Evolutionary conservation across 2,329 filamentous ascomycete genomes (phyloP).

Genomic region (Zasmidium citrigriseum): DNA sequence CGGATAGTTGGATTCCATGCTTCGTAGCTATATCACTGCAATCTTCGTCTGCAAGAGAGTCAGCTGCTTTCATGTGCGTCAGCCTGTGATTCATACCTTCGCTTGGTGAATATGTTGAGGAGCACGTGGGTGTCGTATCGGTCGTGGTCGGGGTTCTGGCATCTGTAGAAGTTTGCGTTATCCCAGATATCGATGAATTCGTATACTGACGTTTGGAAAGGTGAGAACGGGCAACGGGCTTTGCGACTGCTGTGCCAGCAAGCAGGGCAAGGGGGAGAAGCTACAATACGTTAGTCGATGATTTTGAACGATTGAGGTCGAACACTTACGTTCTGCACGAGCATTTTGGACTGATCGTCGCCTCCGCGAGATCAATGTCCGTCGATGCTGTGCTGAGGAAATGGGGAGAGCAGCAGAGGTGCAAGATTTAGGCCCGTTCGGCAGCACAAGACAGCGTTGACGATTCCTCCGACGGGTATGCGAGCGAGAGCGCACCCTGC

Average conservation of each 20-base stretch:
- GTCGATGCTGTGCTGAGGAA: neutral
- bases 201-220: slow-evolving; percentile 9
- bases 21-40: slow-evolving; percentile 18
- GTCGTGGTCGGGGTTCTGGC: neutral
- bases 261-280: slow-evolving; percentile 13
- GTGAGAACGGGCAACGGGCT: slow-evolving; percentile 12
- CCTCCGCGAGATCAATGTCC: neutral
- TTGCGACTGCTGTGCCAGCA: slow-evolving; percentile 12
- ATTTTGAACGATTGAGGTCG: neutral
- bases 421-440: slow-evolving; percentile 16
- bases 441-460: slow-evolving; percentile 6
- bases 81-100: neutral
- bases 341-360: neutral
- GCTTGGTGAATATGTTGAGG: slow-evolving; percentile 2
- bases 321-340: slow-evolving; percentile 12
- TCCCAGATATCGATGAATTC: slow-evolving; percentile 15
- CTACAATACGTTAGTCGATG: slow-evolving; percentile 1
- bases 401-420: slow-evolving; percentile 3
- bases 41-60: slow-evolving; percentile 8
- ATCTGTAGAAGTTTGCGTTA: slow-evolving; percentile 22
- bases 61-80: neutral
- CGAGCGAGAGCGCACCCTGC: neutral
- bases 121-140: slow-evolving; percentile 9
- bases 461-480: neutral
- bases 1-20: slow-evolving; percentile 17